Evolutionary conservation across 2,329 filamentous ascomycete genomes (phyloP).

Genomic region (Immersiporthe knoxdaviesiana): DNA sequence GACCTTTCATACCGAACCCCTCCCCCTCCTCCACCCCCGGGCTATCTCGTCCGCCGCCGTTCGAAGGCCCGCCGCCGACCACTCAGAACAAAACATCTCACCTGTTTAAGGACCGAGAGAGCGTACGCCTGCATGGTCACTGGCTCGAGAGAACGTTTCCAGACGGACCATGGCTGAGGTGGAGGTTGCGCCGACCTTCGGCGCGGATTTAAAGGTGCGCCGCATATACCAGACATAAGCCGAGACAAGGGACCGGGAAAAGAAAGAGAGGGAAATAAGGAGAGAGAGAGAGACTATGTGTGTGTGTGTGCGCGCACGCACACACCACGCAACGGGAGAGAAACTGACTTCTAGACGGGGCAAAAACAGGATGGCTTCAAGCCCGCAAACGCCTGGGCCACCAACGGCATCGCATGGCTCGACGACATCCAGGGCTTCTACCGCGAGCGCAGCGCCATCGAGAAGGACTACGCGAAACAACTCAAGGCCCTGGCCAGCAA

Average conservation of each 20-base stretch:
- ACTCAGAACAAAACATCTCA: not conserved
- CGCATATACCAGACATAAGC: slow-evolving; percentile 4
- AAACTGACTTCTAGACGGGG: slow-evolving; percentile 26
- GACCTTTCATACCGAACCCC: not conserved
- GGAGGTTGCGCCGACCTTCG: slow-evolving; percentile 84
- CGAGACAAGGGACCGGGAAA: not conserved
- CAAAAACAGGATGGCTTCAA: slow-evolving; percentile 91
- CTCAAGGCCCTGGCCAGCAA: slow-evolving; percentile 88
- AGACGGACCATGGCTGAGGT: slow-evolving; percentile 72
- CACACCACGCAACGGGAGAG: not conserved
- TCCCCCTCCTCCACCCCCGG: not conserved
- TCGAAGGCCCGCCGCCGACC: slow-evolving; percentile 10
- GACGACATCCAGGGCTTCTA: slow-evolving; percentile 98
- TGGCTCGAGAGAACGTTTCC: slow-evolving; percentile 25
- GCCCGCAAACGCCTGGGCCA: slow-evolving; percentile 88
- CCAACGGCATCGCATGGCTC: slow-evolving; percentile 88
- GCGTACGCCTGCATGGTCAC: slow-evolving; percentile 27
- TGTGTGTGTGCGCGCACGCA: too few relatives aligned
- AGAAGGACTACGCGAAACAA: slow-evolving; percentile 95
- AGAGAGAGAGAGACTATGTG: not conserved
- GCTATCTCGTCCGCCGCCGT: too few relatives aligned
- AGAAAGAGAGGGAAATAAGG: not conserved
- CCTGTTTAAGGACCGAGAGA: not conserved
- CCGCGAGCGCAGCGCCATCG: slow-evolving; percentile 88
- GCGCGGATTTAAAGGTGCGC: slow-evolving; percentile 87